A percentile compares a stretch with the other conserved stretches of the same genome.
Evolutionary conservation across 2,329 filamentous ascomycete genomes (phyloP).

Genomic region (Diaporthe ilicicola): DNA sequence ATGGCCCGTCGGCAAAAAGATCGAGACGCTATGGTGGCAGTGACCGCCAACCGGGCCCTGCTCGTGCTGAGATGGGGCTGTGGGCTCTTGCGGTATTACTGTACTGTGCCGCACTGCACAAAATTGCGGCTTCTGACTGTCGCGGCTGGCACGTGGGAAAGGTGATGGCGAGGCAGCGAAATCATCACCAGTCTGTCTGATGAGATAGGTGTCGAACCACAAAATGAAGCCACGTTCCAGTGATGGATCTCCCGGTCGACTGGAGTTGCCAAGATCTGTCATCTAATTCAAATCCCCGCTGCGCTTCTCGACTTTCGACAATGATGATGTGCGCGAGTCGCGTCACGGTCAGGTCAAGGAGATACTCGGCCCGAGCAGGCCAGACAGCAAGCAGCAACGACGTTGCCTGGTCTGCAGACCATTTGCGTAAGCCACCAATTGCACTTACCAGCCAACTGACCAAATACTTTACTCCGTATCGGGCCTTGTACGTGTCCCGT

Average conservation of each 20-base stretch:
- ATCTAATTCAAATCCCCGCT: conserved; percentile 10
- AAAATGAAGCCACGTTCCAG: conserved; percentile 12
- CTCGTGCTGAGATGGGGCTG: conserved; percentile 26
- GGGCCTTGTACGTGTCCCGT: background rate
- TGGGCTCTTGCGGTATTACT: conserved; percentile 17
- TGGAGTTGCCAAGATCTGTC: conserved; percentile 24
- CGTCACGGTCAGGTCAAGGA: background rate
- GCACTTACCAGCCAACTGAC: background rate
- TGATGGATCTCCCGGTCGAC: background rate
- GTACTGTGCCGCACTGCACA: no score
- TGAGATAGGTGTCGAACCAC: conserved; percentile 12
- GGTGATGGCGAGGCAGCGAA: background rate
- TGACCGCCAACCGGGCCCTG: background rate
- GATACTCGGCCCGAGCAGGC: background rate
- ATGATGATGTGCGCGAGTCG: conserved; percentile 27
- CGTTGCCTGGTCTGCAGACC: background rate
- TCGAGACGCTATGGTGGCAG: background rate
- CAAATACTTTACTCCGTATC: background rate
- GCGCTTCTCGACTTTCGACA: conserved; percentile 13
- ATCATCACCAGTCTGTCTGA: background rate
- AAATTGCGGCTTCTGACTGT: background rate
- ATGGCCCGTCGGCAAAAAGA: background rate
- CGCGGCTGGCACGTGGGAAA: background rate
- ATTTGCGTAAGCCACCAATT: background rate
- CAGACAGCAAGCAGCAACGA: background rate